phyloP scores from a whole-genome alignment of 805 yeast genomes.

The Starmerella sirachaensis region DNA sequence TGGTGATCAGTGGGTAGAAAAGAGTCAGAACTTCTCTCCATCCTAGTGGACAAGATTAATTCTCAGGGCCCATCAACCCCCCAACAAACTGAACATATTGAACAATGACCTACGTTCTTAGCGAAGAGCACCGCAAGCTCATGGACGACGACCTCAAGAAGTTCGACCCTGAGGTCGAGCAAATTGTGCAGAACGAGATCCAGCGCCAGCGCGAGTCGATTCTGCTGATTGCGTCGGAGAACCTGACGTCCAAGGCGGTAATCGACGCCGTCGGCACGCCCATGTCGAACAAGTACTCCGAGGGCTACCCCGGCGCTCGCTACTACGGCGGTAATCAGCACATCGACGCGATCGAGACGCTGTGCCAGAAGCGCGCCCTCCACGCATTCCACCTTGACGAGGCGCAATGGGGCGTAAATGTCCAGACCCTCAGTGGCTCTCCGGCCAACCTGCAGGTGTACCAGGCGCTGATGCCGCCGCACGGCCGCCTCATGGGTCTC shows the following conservation, averaged over 20 bases:
- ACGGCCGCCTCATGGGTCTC: constrained; percentile 95
- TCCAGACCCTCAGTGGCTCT: constrained; percentile 91
- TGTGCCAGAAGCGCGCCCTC: constrained; percentile 91
- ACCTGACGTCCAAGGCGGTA: constrained; percentile 91
- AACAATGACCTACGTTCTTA: constrained; percentile 26
- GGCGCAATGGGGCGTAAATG: constrained; percentile 94
- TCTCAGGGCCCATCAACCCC: too few relatives aligned
- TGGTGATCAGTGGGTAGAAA: too few relatives aligned
- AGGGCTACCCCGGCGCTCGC: constrained; percentile 98
- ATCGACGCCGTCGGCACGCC: constrained; percentile 95
- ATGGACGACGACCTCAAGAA: constrained; percentile 20
- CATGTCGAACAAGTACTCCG: constrained; percentile 97
- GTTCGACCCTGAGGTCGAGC: constrained; percentile 33
- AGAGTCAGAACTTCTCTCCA: too few relatives aligned
- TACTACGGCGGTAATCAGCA: constrained; percentile 98
- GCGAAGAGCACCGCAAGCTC: constrained; percentile 26
- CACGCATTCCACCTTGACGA: constrained; percentile 72
- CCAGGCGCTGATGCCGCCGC: constrained; percentile 88
- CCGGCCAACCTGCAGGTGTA: constrained; percentile 97
- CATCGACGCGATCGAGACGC: constrained; percentile 82
- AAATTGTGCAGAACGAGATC: constrained; percentile 52
- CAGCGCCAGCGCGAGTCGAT: constrained; percentile 88
- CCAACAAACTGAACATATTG: too few relatives aligned
- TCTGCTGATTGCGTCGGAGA: constrained; percentile 91
- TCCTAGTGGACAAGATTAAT: too few relatives aligned